Evolutionary conservation across 306 rosid species (phyloP).

Genomic region (Vigna angularis): DNA sequence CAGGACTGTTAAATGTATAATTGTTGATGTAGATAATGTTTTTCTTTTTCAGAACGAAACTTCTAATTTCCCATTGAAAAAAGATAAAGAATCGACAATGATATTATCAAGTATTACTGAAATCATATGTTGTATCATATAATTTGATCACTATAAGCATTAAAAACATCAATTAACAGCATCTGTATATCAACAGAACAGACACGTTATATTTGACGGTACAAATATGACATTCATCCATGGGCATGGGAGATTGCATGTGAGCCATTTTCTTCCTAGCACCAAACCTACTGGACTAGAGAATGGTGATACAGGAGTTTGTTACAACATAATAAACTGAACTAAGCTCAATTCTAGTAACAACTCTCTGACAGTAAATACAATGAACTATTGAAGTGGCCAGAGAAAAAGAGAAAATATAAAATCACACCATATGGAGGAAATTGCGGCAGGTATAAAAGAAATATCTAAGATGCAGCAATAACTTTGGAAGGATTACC

Average conservation of each 20-base stretch:
- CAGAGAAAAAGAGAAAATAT: neutral
- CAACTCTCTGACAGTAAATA: neutral
- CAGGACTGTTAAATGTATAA: constrained; percentile 17
- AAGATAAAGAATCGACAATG: neutral
- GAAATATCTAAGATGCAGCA: neutral
- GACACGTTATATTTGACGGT: constrained; percentile 5
- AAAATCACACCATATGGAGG: constrained; percentile 1
- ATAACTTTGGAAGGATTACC: neutral
- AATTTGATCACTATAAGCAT: constrained; percentile 27
- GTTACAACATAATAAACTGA: constrained; percentile 3
- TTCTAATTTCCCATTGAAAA: constrained; percentile 9
- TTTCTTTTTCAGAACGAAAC: constrained; percentile 21
- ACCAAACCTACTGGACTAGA: constrained; percentile 16
- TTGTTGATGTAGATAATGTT: constrained; percentile 22
- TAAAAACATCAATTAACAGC: constrained; percentile 17
- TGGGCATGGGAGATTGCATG: neutral
- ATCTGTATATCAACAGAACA: neutral
- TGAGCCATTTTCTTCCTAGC: neutral
- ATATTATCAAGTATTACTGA: neutral
- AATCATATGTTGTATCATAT: constrained; percentile 25
- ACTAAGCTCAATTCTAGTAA: constrained; percentile 29
- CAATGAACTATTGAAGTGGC: neutral
- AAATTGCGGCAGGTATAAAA: neutral
- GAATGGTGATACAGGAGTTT: constrained; percentile 3
- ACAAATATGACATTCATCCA: constrained; percentile 7